These are phyloP conservation scores for Trichoderma atroviride DNA, from an alignment of 2,329 filamentous ascomycete species.

Conservation along the genomic window DNA sequence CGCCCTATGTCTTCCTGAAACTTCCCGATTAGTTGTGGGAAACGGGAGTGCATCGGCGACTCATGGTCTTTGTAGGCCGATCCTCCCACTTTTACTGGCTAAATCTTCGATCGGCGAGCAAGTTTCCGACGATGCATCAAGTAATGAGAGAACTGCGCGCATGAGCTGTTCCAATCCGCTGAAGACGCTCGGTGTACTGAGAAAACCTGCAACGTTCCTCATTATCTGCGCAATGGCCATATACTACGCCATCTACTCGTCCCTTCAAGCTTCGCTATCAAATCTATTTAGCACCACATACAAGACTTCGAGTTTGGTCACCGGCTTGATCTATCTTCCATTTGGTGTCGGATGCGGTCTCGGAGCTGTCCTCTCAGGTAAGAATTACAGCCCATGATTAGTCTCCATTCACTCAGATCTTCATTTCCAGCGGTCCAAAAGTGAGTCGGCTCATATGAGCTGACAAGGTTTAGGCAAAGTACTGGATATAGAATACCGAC, in stretches of 20 bases:
- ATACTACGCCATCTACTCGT: neutral
- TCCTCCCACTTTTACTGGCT: neutral
- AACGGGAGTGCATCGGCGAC: slow-evolving; percentile 33
- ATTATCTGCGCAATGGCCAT: neutral
- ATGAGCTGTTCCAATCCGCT: neutral
- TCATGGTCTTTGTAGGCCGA: neutral
- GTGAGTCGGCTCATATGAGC: neutral
- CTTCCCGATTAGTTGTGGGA: slow-evolving; percentile 14
- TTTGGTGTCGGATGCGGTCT: neutral
- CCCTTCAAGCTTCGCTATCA: neutral
- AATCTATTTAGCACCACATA: neutral
- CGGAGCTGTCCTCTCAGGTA: neutral
- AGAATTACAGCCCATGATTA: neutral
- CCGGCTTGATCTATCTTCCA: neutral
- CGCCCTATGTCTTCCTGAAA: slow-evolving; percentile 42
- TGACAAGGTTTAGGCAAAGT: slow-evolving; percentile 47
- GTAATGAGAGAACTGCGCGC: neutral
- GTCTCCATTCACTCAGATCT: neutral
- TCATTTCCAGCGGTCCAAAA: neutral
- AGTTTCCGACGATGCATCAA: neutral
- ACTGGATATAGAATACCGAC: slow-evolving; percentile 63
- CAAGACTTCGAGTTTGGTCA: neutral
- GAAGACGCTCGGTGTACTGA: neutral
- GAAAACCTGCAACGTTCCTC: neutral
- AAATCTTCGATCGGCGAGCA: neutral